A percentile compares a stretch with the other conserved stretches of the same genome.
Evolutionary conservation across 306 rosid genomes (phyloP).

Genomic region (Cicer chorassanicum): DNA sequence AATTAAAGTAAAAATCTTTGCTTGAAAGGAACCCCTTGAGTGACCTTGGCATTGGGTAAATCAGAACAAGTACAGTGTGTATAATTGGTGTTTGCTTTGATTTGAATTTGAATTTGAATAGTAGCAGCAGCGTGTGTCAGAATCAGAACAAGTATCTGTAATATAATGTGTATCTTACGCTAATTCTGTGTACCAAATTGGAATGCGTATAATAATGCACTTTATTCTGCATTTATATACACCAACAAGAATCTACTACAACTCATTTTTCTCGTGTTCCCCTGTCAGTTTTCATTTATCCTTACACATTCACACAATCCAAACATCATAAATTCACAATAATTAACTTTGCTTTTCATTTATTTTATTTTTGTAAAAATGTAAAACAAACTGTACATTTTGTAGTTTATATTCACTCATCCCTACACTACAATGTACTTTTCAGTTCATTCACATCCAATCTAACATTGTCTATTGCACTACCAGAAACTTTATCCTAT

Average conservation of each 20-base stretch:
- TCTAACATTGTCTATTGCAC: not conserved
- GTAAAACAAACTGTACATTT: conserved; percentile 38
- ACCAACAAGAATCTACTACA: too few relatives aligned
- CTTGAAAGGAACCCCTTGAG: conserved; percentile 56
- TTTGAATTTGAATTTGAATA: not conserved
- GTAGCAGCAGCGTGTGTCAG: conserved; percentile 45
- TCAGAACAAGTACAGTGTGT: not conserved
- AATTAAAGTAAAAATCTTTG: conserved; percentile 46
- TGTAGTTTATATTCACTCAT: not conserved
- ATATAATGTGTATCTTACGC: conserved; percentile 15
- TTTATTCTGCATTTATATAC: not conserved
- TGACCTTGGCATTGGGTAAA: conserved; percentile 1
- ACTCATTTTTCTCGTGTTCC: not conserved
- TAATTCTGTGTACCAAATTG: conserved; percentile 16
- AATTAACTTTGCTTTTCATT: too few relatives aligned
- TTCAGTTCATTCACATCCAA: conserved; percentile 2
- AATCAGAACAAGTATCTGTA: not conserved
- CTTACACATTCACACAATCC: not conserved
- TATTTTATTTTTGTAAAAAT: not conserved
- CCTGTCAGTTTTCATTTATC: not conserved
- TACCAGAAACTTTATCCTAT: conserved; percentile 27
- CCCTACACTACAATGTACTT: not conserved
- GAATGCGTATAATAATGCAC: not conserved
- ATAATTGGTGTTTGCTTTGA: not conserved
- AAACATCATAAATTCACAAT: too few relatives aligned